phyloP scores from a whole-genome alignment of 805 yeast species.

The Myxozyma monticola region DNA sequence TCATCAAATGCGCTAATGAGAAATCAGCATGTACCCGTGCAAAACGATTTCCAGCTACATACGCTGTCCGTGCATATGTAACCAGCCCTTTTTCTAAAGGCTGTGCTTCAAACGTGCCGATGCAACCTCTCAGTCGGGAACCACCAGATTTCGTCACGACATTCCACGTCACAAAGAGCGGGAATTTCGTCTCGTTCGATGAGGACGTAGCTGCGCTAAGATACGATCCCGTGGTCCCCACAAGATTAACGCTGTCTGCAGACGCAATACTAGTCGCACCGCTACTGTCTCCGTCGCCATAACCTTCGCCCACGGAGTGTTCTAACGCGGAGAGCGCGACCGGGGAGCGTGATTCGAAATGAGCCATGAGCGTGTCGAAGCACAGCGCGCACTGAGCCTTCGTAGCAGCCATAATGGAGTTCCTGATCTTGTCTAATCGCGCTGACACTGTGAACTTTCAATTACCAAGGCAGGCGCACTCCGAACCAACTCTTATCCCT shows the following conservation, averaged over 20 bases:
- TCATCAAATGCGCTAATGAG: slow-evolving; percentile 66
- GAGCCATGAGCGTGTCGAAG: slow-evolving; percentile 30
- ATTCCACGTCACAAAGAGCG: slow-evolving; percentile 90
- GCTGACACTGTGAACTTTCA: too few relatives aligned
- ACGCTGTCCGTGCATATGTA: slow-evolving; percentile 60
- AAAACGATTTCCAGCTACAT: slow-evolving; percentile 18
- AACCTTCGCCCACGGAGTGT: too few relatives aligned
- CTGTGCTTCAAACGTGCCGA: slow-evolving; percentile 75
- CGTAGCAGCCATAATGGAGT: too few relatives aligned
- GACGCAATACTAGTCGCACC: too few relatives aligned
- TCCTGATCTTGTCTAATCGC: too few relatives aligned
- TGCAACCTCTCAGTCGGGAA: slow-evolving; percentile 75
- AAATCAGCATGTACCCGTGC: slow-evolving; percentile 11
- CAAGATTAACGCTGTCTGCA: too few relatives aligned
- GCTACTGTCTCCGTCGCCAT: too few relatives aligned
- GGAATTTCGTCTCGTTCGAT: slow-evolving; percentile 38
- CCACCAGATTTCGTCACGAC: slow-evolving; percentile 24
- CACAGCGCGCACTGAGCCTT: slow-evolving; percentile 33
- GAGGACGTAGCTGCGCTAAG: slow-evolving; percentile 1
- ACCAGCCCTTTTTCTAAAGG: slow-evolving; percentile 58
- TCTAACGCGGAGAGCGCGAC: slow-evolving; percentile 22
- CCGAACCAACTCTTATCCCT: too few relatives aligned
- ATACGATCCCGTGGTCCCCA: too few relatives aligned
- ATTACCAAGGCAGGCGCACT: too few relatives aligned
- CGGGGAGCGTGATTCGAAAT: slow-evolving; percentile 17